Base-by-base conservation (phyloP, 1,284 basidiomycete genomes). In the Ceratobasidium sp. region DNA sequence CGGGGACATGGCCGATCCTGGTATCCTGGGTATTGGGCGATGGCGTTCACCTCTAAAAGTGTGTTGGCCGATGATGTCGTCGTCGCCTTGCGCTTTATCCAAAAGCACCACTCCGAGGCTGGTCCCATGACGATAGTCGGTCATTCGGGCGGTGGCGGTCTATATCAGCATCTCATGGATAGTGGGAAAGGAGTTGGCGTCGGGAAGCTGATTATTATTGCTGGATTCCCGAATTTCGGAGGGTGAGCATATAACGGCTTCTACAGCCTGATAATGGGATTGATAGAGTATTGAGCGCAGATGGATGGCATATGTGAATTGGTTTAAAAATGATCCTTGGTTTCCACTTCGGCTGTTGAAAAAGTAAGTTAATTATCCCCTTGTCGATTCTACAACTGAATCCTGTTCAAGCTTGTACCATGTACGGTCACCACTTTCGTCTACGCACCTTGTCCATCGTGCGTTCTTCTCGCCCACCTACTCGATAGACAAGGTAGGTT, bases 401-500 rank as follows among this genome's bases (percentile, higher is more conserved):
- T 1, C 59, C 5, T 4, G 23, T 14, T 30, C 30, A 23, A 70
- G 68, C 23, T 44, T 70, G 35, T 70, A 57, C 35, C 68, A 70
- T 52, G 30, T 52, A n/a, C 68, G 68, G 3, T 70, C 68, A 23
- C 52, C 54, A 27, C 52, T 70, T 35, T 70, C 68, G 3, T 38
- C 54, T 16, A 71, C 55, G 30, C 54, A 33, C 1, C n/a, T 71
- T 20, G 55, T 71, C 1, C 68, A 71, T 46, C 38, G 41, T 1
- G 68, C 68, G 8, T 71, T 71, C 41, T 71, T 71, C 27, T 71
- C 68, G n/a, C 68, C 68, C n/a, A 59, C 68, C 35, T 71, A 71
- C 23, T 44, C 54, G 20, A 41, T 59, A 1, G 55, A 71, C 16
- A 71, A 71, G 23, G 68, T 54, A 60, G 2, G 50, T 54, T 12